Evolutionary conservation across 352 stramenopile genomes (phyloP), one percentile per base, ranked within the genome.

Genomic region (Phytophthora palmivora): DNA sequence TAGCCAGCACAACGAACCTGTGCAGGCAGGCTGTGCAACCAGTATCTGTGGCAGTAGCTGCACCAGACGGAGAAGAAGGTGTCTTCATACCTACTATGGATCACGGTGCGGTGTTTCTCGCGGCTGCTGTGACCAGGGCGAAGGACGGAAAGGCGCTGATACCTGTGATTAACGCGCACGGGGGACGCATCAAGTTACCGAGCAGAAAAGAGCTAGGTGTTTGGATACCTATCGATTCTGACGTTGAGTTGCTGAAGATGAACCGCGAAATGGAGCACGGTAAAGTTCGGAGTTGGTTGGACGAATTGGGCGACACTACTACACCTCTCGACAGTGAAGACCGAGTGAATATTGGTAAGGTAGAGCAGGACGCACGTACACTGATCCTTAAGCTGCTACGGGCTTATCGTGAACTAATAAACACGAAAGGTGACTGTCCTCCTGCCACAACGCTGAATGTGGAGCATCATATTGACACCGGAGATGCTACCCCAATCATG

Each of bases 381-480:
- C 15, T 65, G 46, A 33, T 66, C n/a, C 5, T 49, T 42, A 19
- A 63, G 30, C 6, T 65, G 11, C 21, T 68, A 30, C 41, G 58
- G 7, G 28, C 19, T 8, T 73, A 65, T 28, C 46, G 52, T 2
- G 12, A 53, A 3, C 0, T 43, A 16, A 19, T 10, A 9, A 33
- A 1, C 6, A 42, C 4, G 12, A 42, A 30, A 7, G 30, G 45
- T 12, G 45, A 53, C n/a, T 53, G 26, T 41, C 44, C 44, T n/a
- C 44, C 44, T 18, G 44, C 24, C 1, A 51, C 28, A 4, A 14
- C 44, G 8, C 26, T 51, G 16, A 30, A 51, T 28, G 28, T 51
- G 7, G 12, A 53, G 3, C 28, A 53, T 19, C 32, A 44, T 8
- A 43, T 57, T 28, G 48, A 57, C 24, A 56, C 48, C 0, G 48